Evolutionary conservation across 306 rosid genomes (phyloP).

Genomic region (Echinosophora koreensis): DNA sequence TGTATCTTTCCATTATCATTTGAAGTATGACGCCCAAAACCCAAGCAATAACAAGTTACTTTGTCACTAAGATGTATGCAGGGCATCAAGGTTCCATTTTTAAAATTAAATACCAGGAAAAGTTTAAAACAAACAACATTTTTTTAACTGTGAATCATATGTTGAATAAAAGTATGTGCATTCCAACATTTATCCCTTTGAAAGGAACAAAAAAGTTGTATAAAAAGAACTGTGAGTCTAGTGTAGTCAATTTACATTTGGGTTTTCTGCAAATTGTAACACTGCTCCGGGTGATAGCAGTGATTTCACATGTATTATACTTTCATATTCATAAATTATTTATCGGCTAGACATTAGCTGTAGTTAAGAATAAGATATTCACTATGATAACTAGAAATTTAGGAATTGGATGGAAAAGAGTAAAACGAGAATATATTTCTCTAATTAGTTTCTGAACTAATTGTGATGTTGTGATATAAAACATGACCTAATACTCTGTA

Average conservation of each 20-base stretch:
- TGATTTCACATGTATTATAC: conserved; percentile 12
- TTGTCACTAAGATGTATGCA: conserved; percentile 20
- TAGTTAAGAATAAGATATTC: background rate
- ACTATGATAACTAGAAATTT: background rate
- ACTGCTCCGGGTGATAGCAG: conserved; percentile 25
- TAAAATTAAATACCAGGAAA: conserved; percentile 19
- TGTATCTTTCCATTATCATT: conserved; percentile 14
- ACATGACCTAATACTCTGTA: background rate
- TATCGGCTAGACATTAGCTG: conserved; percentile 9
- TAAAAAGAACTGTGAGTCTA: conserved; percentile 27
- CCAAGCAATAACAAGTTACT: conserved; percentile 28
- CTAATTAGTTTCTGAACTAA: background rate
- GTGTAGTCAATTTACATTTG: background rate
- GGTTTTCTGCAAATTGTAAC: conserved; percentile 2
- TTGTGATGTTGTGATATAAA: background rate
- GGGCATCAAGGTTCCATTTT: conserved; percentile 23
- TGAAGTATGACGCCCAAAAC: conserved; percentile 13
- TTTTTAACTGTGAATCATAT: conserved; percentile 27
- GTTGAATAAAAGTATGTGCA: conserved; percentile 35
- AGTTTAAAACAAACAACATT: conserved; percentile 9
- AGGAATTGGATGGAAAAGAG: background rate
- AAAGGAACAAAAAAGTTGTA: background rate
- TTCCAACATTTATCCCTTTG: conserved; percentile 1
- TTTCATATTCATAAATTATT: background rate
- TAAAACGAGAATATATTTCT: no score